Evolutionary conservation across 169 alveolate species (phyloP), one percentile per base, ranked within the genome.

Genomic region (Eimeria necatrix): DNA sequence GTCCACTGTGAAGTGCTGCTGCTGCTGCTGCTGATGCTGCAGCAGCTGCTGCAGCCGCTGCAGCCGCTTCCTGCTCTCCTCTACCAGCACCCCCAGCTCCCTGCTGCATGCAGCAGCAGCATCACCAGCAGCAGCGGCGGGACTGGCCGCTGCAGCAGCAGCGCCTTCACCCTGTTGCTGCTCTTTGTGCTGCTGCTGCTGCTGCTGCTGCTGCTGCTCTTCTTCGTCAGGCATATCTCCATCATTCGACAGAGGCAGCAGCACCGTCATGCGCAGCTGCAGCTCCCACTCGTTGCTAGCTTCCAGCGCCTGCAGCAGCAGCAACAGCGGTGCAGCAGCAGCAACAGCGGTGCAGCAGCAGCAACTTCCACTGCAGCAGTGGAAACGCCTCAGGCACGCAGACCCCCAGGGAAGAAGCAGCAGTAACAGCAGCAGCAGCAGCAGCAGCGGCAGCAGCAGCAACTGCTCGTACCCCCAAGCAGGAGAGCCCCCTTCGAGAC

Each of bases 261-360:
- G 52, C 83, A 71, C 83, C 46, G 83, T 71, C 83, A 71, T 71
- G 22, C 83, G 83, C 46, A 71, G 52, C 83, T 71, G 83, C 83
- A 71, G 48, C 83, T 71, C 83, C 83, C 83, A 71, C 83, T 71
- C 52, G 18, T 22, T 22, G 52, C 83, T 71, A 8, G 83, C 46
- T 71, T 71, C 56, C 0, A 71, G 10, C 14, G 52, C 22, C 83
- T 71, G 83, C 83, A 71, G 52, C 74, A 71, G 83, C 83, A 71
- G 52, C 83, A 12, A n/a, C 78, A 68, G 78, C 78, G 41, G 16
- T n/a, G 83, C 48, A 71, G 49, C 83, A 4, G 48, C 49, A 8
- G 83, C 83, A 5, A 8, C 52, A 5, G 83, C 83, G 22, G 74
- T 16, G 74, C n/a, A 61, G 22, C n/a, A 61, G 7, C n/a, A 61